Evolutionary conservation across 768 basidiomycete species (phyloP).

Genomic region (Infundibulicybe gibba): DNA sequence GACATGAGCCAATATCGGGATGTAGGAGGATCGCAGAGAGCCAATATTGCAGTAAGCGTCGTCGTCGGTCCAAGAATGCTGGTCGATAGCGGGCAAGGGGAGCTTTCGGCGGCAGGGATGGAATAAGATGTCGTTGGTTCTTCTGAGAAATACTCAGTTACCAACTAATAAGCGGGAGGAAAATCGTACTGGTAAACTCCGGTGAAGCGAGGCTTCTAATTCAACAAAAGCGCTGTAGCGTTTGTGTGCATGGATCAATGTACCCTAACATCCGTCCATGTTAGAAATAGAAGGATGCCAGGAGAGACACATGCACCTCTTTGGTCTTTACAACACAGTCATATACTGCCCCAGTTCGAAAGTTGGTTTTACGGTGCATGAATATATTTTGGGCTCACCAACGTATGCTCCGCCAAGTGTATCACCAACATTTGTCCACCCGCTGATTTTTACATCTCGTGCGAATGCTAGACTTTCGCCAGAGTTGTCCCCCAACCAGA

Average conservation of each 20-base stretch:
- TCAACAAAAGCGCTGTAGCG: slow-evolving; percentile 65
- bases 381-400: slow-evolving; percentile 32
- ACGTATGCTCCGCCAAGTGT: slow-evolving; percentile 60
- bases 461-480: slow-evolving; percentile 56
- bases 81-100: slow-evolving; percentile 65
- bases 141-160: slow-evolving; percentile 1
- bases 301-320: slow-evolving; percentile 30
- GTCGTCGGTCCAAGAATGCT: slow-evolving; percentile 61
- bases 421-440: slow-evolving; percentile 75
- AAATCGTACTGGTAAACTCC: slow-evolving; percentile 47
- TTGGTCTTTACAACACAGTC: slow-evolving; percentile 68
- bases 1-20: slow-evolving; percentile 64
- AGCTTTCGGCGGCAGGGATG: slow-evolving; percentile 64
- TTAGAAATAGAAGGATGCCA: slow-evolving; percentile 1
- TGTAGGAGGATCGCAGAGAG: slow-evolving; percentile 61
- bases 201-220: slow-evolving; percentile 43
- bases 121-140: slow-evolving; percentile 45
- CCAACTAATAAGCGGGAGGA: neutral
- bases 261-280: slow-evolving; percentile 36
- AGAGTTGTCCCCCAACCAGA: slow-evolving; percentile 63
- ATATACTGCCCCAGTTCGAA: slow-evolving; percentile 41
- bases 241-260: slow-evolving; percentile 61
- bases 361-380: neutral
- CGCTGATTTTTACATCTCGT: slow-evolving; percentile 58
- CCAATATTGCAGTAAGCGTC: slow-evolving; percentile 62